These are phyloP conservation scores for Tricholoma bakamatsutake DNA, from an alignment of 768 basidiomycete species.

Conservation along the genomic window DNA sequence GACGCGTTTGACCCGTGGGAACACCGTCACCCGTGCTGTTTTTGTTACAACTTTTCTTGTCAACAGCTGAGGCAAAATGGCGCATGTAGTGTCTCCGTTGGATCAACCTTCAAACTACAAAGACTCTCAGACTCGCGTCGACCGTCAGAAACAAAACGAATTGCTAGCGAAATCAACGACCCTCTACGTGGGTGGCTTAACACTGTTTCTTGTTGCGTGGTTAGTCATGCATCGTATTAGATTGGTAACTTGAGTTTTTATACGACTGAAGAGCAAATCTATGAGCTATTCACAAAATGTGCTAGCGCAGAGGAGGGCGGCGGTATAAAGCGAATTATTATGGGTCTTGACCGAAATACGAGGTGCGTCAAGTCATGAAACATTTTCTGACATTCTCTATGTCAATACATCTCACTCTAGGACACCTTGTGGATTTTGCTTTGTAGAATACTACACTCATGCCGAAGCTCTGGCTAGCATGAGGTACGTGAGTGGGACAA, in stretches of 20 bases:
- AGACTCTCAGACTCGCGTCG: slow-evolving; percentile 81
- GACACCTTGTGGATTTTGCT: slow-evolving; percentile 93
- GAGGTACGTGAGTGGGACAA: slow-evolving; percentile 95
- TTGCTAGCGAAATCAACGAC: slow-evolving; percentile 82
- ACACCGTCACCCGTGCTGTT: slow-evolving; percentile 10
- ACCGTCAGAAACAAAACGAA: slow-evolving; percentile 74
- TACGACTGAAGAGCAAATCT: slow-evolving; percentile 95
- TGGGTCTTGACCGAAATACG: slow-evolving; percentile 89
- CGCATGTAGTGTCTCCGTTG: slow-evolving; percentile 77
- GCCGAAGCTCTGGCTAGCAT: slow-evolving; percentile 88
- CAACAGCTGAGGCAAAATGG: slow-evolving; percentile 42
- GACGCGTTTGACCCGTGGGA: slow-evolving; percentile 39
- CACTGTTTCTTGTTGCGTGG: slow-evolving; percentile 16
- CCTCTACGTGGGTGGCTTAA: slow-evolving; percentile 66
- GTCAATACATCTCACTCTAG: slow-evolving; percentile 30
- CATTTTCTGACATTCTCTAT: background rate
- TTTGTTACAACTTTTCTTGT: slow-evolving; percentile 5
- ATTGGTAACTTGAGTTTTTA: slow-evolving; percentile 92
- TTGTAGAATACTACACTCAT: slow-evolving; percentile 95
- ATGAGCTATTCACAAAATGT: slow-evolving; percentile 89
- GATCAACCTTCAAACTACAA: slow-evolving; percentile 98
- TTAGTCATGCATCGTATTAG: slow-evolving; percentile 33
- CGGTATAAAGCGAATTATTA: slow-evolving; percentile 90
- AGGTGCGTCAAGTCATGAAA: slow-evolving; percentile 39
- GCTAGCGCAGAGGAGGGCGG: slow-evolving; percentile 81